Evolutionary conservation across 1,284 basidiomycete species (phyloP), one percentile per base, ranked within the genome.

Genomic region (Inonotus hispidus): DNA sequence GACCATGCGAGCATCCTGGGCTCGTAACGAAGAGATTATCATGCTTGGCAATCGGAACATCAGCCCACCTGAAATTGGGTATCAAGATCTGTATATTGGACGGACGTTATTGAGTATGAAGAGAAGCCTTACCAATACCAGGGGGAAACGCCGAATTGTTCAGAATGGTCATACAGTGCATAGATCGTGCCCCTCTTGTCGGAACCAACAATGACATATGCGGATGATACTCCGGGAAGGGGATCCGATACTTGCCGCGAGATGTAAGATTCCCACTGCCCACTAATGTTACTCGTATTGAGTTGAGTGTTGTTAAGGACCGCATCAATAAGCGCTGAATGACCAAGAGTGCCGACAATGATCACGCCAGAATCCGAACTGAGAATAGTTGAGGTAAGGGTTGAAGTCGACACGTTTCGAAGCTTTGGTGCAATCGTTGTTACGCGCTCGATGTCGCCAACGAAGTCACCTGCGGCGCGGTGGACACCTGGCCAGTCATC

Each of bases 81-180:
- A 32, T 8, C 32, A 8, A 32, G 84, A 84, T 89, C 87, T n/a
- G 85, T 83, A 84, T 84, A 85, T 82, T 83, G 64, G 39, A n/a
- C 27, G 63, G 59, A 27, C 52, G 14, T 13, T 14, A 59, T 38
- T 39, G 27, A n/a, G 38, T 13, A 47, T 35, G 47, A 29, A 43
- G 19, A 54, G 39, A 37, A 35, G n/a, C 59, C 80, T 54, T 65
- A 83, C 82, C 82, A 85, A 65, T 80, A 84, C 83, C 83, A 86
- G 19, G 84, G 83, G n/a, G 83, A 85, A 35, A 85, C 83, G 61
- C 87, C 87, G 68, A 87, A 82, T 66, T 90, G 86, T 69, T 89
- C 87, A 10, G 84, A 85, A 60, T 85, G 81, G 66, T 87, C 85
- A 67, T 90, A 90, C 32, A 89, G 66, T 2, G 79, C 86, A 66